Evolutionary conservation across 2,329 filamentous ascomycete species (phyloP).

Genomic region (Helicocarpus griseus): DNA sequence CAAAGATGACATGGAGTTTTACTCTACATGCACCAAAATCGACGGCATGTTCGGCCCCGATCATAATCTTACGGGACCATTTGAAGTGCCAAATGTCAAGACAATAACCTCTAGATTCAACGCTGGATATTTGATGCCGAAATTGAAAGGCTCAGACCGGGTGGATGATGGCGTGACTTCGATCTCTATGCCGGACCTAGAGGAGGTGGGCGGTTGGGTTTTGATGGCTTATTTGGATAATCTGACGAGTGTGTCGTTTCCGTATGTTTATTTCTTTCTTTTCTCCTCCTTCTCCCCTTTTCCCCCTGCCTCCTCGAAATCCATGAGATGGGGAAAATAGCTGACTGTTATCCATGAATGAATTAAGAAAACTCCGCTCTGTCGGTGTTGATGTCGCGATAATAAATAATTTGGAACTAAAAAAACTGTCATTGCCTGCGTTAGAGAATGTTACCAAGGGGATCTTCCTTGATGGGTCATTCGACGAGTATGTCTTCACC

Average conservation of each 20-base stretch:
- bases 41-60: not conserved
- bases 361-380: constrained; percentile 1
- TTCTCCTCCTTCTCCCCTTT: not conserved
- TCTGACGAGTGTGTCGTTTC: not conserved
- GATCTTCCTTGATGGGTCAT: not conserved
- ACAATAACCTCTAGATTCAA: not conserved
- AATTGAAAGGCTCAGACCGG: not conserved
- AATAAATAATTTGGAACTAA: not conserved
- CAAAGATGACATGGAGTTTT: not conserved
- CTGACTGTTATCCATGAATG: too few species aligned
- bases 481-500: not conserved
- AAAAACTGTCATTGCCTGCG: not conserved
- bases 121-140: not conserved
- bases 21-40: not conserved
- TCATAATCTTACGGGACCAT: not conserved
- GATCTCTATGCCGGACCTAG: constrained; percentile 1
- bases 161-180: constrained; percentile 1
- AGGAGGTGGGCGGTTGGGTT: not conserved
- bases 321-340: too few species aligned
- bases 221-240: not conserved
- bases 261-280: not conserved
- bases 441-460: not conserved
- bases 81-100: constrained; percentile 1
- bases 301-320: not conserved
- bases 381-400: not conserved